Evolutionary conservation across 129 eudicot genomes (phyloP).

Genomic region (Chrysanthemum makinoi): DNA sequence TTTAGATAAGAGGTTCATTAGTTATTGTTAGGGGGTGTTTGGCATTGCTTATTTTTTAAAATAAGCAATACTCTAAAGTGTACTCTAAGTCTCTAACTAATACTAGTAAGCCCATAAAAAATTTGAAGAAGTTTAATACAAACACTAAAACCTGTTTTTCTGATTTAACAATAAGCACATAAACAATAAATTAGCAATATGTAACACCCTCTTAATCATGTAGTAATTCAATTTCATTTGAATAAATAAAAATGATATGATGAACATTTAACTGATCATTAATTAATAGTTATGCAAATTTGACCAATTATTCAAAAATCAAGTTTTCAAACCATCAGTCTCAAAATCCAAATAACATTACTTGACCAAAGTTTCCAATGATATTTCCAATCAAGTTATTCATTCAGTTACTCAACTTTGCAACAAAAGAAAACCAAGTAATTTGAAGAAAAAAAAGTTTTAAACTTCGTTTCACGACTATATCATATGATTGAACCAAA

Average conservation of each 20-base stretch:
- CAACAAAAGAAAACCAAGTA: background rate
- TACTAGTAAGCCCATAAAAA: too few relatives aligned
- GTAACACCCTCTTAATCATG: too few relatives aligned
- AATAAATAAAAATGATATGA: background rate
- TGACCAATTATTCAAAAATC: constrained; percentile 18
- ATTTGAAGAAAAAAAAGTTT: background rate
- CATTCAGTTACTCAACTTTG: background rate
- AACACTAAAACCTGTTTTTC: too few relatives aligned
- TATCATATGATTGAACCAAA: background rate
- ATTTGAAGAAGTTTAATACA: too few relatives aligned
- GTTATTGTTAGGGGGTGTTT: too few relatives aligned
- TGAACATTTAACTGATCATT: constrained; percentile 12
- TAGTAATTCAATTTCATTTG: background rate
- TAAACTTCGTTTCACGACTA: background rate
- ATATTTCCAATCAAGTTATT: background rate
- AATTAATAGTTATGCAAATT: constrained; percentile 15
- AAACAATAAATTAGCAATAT: too few relatives aligned
- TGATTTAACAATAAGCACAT: too few relatives aligned
- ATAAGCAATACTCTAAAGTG: too few relatives aligned
- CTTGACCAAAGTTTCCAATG: background rate
- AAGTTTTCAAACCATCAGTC: constrained; percentile 21
- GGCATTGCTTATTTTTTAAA: too few relatives aligned
- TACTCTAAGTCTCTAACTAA: too few relatives aligned
- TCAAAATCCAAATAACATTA: constrained; percentile 15
- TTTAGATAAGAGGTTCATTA: background rate